Base-by-base conservation (phyloP, 805 yeast species). In the Barnettozyma pratensis region DNA sequence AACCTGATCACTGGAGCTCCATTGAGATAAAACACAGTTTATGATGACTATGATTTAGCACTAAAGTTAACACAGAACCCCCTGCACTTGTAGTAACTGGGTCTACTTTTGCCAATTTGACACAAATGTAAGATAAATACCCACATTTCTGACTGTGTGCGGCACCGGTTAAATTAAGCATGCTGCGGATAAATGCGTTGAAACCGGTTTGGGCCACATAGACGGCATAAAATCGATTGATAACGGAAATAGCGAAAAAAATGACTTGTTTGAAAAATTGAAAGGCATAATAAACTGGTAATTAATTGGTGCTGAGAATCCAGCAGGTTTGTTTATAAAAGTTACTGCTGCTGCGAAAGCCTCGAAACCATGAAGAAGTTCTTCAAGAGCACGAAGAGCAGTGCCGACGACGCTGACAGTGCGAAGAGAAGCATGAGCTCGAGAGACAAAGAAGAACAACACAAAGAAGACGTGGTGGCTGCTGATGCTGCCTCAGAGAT, bases 1-100 rank as follows among this genome's bases (percentile, higher is more conserved):
- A 54, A 60, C 42, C 48, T 61, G 44, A 60, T 61, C 30, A 61
- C 65, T 10, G 64, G 61, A 12, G 61, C 64, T 6, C 60, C 60
- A 19, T 31, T 49, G 37, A 37, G 45, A 35, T 32, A 31, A 26
- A 36, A 36, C 19, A 19, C 19, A 19, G 19, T 19, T 19, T 19
- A 19, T 19, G 19, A 19, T 19, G 19, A 19, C 19, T 19, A 19
- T 19, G 19, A 19, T 19, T 19, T 19, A 19, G 19, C 19, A 19
- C 19, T 19, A 19, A 19, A 19, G 19, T 19, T 19, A 19, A 19
- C 19, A 19, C 19, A 19, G 19, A 19, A 19, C 19, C 19, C 19
- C 19, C 19, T 19, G 19, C 19, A 19, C 19, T 19, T 19, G 19
- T 19, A 19, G 19, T 19, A 19, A 19, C n/a, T n/a, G n/a, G n/a